A percentile compares a stretch with the other conserved stretches of the same genome.
These are phyloP conservation scores for Eucalyptus camaldulensis DNA, from an alignment of 345 rosid genomes.

Conservation along the genomic window DNA sequence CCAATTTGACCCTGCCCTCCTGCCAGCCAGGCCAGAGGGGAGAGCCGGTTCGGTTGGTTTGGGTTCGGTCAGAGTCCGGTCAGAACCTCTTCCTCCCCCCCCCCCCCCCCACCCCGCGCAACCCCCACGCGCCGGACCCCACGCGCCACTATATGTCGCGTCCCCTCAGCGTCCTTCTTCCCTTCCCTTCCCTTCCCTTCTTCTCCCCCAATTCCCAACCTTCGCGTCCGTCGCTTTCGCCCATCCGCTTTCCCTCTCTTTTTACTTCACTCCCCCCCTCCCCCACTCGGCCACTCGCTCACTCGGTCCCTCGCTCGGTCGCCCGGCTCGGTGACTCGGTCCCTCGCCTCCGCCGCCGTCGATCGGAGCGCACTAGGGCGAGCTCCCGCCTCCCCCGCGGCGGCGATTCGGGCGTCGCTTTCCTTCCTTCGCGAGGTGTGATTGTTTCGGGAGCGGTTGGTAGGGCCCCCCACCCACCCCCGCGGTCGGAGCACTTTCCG, in stretches of 20 bases:
- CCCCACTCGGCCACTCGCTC: background rate
- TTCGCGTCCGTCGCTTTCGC: background rate
- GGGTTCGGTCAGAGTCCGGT: background rate
- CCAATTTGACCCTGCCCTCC: background rate
- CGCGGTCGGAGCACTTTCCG: background rate
- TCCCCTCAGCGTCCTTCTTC: background rate
- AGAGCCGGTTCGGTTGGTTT: background rate
- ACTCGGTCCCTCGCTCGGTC: background rate
- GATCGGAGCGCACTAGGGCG: background rate
- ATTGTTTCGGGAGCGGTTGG: background rate
- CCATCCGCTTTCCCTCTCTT: background rate
- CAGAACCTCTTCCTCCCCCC: background rate
- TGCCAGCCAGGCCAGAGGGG: background rate
- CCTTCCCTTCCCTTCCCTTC: too few species aligned
- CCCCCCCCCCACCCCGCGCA: background rate
- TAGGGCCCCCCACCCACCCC: background rate
- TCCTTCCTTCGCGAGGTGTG: background rate
- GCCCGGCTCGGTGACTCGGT: background rate
- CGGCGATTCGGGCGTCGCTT: background rate
- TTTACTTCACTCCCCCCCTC: background rate
- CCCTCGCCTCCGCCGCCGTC: background rate
- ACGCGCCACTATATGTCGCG: background rate
- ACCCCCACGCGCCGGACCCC: background rate
- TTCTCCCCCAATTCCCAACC: background rate
- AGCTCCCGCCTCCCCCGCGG: background rate